Conservation (phyloP, 768 basidiomycete species). For the Tylopilus sp. region DNA sequence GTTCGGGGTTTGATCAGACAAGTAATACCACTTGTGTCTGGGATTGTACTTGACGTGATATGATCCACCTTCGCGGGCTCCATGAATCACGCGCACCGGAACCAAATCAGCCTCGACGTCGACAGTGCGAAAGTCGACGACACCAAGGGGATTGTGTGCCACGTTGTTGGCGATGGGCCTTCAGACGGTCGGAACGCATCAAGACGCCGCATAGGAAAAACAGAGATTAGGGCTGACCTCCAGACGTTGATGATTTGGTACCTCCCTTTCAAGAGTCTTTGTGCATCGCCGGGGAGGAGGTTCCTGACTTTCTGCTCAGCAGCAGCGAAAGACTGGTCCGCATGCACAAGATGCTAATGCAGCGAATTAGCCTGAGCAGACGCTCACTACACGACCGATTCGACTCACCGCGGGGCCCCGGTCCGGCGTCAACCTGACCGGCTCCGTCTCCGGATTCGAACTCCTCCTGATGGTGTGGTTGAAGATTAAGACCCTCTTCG, state of each 20-base stretch:
- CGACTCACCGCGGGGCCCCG: not conserved
- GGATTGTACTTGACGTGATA: conserved; percentile 33
- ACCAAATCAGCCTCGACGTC: not conserved
- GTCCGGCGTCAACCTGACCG: not conserved
- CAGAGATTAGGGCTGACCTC: conserved; percentile 33
- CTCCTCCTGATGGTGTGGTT: conserved; percentile 1
- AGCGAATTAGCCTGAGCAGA: not conserved
- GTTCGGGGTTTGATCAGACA: conserved; percentile 34
- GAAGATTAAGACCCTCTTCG: not conserved
- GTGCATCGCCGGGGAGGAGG: conserved; percentile 37
- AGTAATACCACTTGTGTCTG: conserved; percentile 36
- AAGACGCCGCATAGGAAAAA: no score
- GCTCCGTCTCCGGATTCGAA: not conserved
- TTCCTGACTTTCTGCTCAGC: conserved; percentile 3
- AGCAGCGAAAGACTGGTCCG: not conserved
- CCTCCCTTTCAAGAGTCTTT: conserved; percentile 37
- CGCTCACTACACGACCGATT: not conserved
- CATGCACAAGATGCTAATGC: not conserved
- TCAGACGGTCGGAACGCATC: no score
- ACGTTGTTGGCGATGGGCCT: conserved; percentile 1
- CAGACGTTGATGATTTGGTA: conserved; percentile 43
- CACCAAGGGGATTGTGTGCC: not conserved
- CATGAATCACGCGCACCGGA: conserved; percentile 31
- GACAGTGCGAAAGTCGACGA: not conserved
- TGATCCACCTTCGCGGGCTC: conserved; percentile 20